Conservation (phyloP, 768 basidiomycete species). For the Suillus variegatus region DNA sequence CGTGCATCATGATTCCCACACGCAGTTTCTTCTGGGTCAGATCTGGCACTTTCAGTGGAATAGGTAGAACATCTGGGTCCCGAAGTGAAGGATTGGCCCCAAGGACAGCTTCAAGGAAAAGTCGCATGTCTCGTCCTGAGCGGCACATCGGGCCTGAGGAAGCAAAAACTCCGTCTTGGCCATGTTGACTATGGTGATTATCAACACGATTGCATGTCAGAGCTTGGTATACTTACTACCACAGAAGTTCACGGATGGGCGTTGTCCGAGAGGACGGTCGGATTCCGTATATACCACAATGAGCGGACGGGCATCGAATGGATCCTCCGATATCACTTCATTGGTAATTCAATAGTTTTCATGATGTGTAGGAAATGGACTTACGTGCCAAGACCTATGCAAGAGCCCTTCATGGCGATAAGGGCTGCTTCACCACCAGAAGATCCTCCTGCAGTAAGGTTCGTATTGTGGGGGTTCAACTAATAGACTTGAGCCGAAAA, state of each 20-base stretch:
- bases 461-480: conserved; percentile 46
- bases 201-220: conserved; percentile 9
- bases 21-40: conserved; percentile 30
- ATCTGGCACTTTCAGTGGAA: conserved; percentile 28
- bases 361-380: conserved; percentile 16
- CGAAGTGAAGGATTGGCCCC: conserved; percentile 40
- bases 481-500: conserved; percentile 18
- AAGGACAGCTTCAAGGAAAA: conserved; percentile 24
- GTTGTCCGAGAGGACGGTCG: conserved; percentile 39
- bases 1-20: conserved; percentile 36
- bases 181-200: conserved; percentile 25
- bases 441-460: conserved; percentile 49
- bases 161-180: conserved; percentile 18
- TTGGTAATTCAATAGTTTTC: neutral
- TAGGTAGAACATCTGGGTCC: conserved; percentile 38
- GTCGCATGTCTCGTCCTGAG: conserved; percentile 27
- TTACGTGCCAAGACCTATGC: conserved; percentile 44
- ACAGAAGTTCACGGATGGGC: conserved; percentile 14
- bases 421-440: conserved; percentile 54
- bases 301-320: conserved; percentile 38
- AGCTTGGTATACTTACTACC: conserved; percentile 20
- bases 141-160: conserved; percentile 29
- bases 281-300: conserved; percentile 43
- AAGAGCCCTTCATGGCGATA: conserved; percentile 45
- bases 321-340: conserved; percentile 35